These are phyloP conservation scores for Gentiana dahurica DNA, from an alignment of 257 asterid species.

Conservation along the genomic window DNA sequence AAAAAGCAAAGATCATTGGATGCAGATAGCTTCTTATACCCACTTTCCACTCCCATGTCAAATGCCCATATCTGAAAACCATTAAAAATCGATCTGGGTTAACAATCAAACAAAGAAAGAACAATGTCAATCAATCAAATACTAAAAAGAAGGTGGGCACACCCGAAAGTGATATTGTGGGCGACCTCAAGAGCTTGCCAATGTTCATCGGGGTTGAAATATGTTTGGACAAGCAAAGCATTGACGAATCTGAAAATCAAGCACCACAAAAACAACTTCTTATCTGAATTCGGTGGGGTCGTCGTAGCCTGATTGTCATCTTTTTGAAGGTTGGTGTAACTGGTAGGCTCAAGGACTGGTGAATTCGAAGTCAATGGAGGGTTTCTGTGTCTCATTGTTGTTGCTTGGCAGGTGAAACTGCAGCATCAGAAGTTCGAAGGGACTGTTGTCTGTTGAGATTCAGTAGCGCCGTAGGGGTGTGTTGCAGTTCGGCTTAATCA, in stretches of 20 bases:
- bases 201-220: slow-evolving; percentile 96
- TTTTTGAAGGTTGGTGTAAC: slow-evolving; percentile 1
- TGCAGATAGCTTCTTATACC: slow-evolving; percentile 91
- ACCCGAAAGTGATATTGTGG: slow-evolving; percentile 76
- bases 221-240: slow-evolving; percentile 72
- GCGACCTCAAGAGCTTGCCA: slow-evolving; percentile 91
- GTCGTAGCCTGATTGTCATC: slow-evolving; percentile 3
- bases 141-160: neutral
- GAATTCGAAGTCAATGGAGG: slow-evolving; percentile 2
- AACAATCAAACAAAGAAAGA: neutral
- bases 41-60: slow-evolving; percentile 75
- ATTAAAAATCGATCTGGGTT: neutral
- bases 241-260: slow-evolving; percentile 32
- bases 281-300: slow-evolving; percentile 7
- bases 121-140: neutral
- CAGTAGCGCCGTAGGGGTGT: no score
- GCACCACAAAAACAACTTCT: slow-evolving; percentile 38
- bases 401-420: neutral
- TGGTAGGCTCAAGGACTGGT: neutral
- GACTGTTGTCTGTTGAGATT: neutral
- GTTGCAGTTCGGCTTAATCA: no score
- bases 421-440: neutral
- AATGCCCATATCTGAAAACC: slow-evolving; percentile 66
- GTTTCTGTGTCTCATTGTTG: slow-evolving; percentile 34
- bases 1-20: slow-evolving; percentile 70